Percentiles rank a stretch among this genome's conserved stretches.
Evolutionary conservation across 257 asterid species (phyloP).

Genomic region (Leptodermis oblonga): DNA sequence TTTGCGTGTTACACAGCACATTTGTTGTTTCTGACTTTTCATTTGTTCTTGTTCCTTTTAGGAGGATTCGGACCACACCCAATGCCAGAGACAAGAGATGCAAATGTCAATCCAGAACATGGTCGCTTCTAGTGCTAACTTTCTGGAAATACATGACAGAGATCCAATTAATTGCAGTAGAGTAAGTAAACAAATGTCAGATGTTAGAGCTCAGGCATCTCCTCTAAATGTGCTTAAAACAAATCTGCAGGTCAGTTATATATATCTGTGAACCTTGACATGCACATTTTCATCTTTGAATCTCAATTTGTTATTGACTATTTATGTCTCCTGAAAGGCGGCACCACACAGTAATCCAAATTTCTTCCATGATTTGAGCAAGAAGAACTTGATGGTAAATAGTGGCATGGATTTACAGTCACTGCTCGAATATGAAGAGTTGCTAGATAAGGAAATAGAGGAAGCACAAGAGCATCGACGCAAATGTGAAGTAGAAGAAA

Average conservation of each 20-base stretch:
- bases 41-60: constrained; percentile 5
- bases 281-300: not conserved
- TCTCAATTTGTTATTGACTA: constrained; percentile 7
- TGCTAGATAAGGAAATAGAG: constrained; percentile 46
- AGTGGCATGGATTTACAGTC: constrained; percentile 24
- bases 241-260: constrained; percentile 16
- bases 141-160: constrained; percentile 10
- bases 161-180: constrained; percentile 17
- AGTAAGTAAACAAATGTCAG: constrained; percentile 10
- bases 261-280: not conserved
- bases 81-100: constrained; percentile 12
- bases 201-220: constrained; percentile 18
- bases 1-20: not conserved
- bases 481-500: constrained; percentile 44
- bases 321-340: constrained; percentile 14
- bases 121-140: constrained; percentile 15
- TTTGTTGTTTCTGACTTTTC: not conserved
- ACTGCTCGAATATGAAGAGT: constrained; percentile 37
- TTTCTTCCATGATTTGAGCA: constrained; percentile 21
- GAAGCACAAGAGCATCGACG: constrained; percentile 47
- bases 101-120: constrained; percentile 5
- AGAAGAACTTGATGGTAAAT: constrained; percentile 24
- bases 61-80: constrained; percentile 16
- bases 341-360: constrained; percentile 16
- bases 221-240: constrained; percentile 6